A percentile compares a stretch with the other conserved stretches of the same genome.
phyloP scores from a whole-genome alignment of 23 red algal species.

The Rhodosorus marinus region DNA sequence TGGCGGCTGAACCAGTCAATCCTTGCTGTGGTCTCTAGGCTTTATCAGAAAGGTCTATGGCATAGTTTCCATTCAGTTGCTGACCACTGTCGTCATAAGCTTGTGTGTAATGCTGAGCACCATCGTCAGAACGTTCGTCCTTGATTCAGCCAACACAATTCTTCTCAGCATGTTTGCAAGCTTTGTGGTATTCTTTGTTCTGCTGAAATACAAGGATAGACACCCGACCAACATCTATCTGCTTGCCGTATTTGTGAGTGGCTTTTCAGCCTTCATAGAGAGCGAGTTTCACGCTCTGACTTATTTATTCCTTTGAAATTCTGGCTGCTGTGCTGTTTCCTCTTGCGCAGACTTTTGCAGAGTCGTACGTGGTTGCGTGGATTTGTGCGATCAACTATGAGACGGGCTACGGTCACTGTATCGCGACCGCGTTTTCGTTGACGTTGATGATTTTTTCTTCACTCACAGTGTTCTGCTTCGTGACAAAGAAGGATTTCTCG shows the following conservation, averaged over 20 bases:
- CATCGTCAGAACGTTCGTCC: conserved; percentile 18
- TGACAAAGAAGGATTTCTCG: conserved; percentile 64
- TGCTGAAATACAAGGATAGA: conserved; percentile 33
- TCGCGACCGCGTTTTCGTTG: conserved; percentile 52
- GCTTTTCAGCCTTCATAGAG: no score
- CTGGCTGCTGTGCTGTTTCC: no score
- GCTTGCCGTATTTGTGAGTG: conserved; percentile 39
- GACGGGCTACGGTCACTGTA: conserved; percentile 31
- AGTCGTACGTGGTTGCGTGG: conserved; percentile 37
- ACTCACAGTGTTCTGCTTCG: conserved; percentile 66
- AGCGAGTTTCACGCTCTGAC: no score
- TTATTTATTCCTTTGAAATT: no score
- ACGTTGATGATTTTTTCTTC: conserved; percentile 46
- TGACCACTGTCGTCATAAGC: conserved; percentile 36
- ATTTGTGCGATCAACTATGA: conserved; percentile 52
- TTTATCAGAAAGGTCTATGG: conserved; percentile 90
- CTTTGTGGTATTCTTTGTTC: conserved; percentile 35
- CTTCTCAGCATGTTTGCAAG: conserved; percentile 51
- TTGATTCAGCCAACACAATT: conserved; percentile 4
- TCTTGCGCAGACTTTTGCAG: no score
- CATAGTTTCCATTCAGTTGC: conserved; percentile 63
- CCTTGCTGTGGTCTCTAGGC: no score
- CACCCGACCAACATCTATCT: conserved; percentile 42
- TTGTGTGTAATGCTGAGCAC: conserved; percentile 44
- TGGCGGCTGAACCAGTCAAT: no score